These are phyloP conservation scores for Bretschneidera sinensis DNA, from an alignment of 345 rosid species.

Conservation along the genomic window DNA sequence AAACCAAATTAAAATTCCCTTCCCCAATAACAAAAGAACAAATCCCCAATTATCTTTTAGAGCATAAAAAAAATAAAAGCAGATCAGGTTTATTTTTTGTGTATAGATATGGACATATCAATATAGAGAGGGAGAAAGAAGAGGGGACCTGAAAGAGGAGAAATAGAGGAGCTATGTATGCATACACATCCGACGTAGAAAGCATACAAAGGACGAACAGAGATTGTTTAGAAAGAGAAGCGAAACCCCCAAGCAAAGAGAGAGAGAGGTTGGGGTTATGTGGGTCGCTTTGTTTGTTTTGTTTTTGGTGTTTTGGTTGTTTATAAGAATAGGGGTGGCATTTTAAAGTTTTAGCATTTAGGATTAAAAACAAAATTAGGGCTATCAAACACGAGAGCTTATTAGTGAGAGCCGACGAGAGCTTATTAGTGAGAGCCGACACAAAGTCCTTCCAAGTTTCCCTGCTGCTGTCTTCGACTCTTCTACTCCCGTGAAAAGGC, in stretches of 20 bases:
- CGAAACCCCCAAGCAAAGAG: slow-evolving; percentile 39
- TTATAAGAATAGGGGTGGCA: too few relatives aligned
- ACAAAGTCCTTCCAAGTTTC: too few relatives aligned
- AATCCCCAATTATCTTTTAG: not conserved
- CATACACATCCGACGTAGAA: slow-evolving; percentile 34
- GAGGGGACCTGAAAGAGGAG: slow-evolving; percentile 27
- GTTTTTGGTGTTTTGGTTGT: not conserved
- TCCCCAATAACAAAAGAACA: slow-evolving; percentile 14
- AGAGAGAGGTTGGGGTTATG: slow-evolving; percentile 7
- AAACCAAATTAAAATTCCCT: not conserved
- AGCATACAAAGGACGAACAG: slow-evolving; percentile 11
- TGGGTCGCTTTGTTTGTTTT: not conserved
- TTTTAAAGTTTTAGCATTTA: too few relatives aligned
- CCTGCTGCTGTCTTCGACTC: too few relatives aligned
- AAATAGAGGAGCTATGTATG: slow-evolving; percentile 20
- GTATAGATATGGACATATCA: not conserved
- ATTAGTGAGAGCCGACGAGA: too few relatives aligned
- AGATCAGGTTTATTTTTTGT: slow-evolving; percentile 22
- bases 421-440: too few relatives aligned
- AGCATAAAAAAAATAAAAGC: slow-evolving; percentile 2
- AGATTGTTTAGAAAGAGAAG: slow-evolving; percentile 14
- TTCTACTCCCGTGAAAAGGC: too few relatives aligned
- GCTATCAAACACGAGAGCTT: too few relatives aligned
- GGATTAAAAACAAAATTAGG: not conserved
- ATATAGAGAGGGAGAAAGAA: slow-evolving; percentile 5